Conservation (phyloP, 345 rosid genomes). For the Rhodamnia argentea region DNA sequence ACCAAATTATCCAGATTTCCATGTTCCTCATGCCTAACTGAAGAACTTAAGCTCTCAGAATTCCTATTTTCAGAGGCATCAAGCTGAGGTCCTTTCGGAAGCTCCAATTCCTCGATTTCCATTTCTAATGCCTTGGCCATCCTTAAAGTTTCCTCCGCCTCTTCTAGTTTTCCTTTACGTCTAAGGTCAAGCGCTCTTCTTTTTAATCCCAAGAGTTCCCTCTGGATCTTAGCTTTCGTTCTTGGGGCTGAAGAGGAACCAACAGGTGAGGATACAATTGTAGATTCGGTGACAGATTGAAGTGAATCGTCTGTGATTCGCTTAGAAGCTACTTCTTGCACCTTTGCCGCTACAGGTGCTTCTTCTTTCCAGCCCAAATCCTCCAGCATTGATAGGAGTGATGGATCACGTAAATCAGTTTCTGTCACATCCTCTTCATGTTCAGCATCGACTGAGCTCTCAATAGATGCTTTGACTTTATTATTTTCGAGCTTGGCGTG, state of each 20-base stretch:
- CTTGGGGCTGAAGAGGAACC: conserved; percentile 20
- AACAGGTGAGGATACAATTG: conserved; percentile 8
- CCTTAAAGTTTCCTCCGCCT: conserved; percentile 65
- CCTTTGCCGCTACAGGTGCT: conserved; percentile 12
- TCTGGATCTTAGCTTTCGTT: conserved; percentile 69
- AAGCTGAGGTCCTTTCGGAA: conserved; percentile 25
- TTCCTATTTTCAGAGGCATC: conserved; percentile 7
- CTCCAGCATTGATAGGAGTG: conserved; percentile 32
- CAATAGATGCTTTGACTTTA: neutral
- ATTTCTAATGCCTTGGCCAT: conserved; percentile 56
- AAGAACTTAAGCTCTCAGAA: conserved; percentile 4
- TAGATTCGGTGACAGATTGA: neutral
- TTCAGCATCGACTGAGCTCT: conserved; percentile 17
- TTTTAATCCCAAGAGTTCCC: conserved; percentile 75
- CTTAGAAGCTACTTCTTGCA: conserved; percentile 10
- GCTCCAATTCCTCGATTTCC: conserved; percentile 45
- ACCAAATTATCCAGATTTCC: neutral
- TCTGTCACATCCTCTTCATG: conserved; percentile 36
- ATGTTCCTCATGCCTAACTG: conserved; percentile 4
- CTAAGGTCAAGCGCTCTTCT: conserved; percentile 74
- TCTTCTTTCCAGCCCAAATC: conserved; percentile 60
- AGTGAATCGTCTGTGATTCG: neutral
- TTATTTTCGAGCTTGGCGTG: neutral
- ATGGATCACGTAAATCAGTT: conserved; percentile 51
- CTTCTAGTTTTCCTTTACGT: conserved; percentile 66